Evolutionary conservation across 129 eudicot genomes (phyloP).

Genomic region (Centaurea solstitialis): DNA sequence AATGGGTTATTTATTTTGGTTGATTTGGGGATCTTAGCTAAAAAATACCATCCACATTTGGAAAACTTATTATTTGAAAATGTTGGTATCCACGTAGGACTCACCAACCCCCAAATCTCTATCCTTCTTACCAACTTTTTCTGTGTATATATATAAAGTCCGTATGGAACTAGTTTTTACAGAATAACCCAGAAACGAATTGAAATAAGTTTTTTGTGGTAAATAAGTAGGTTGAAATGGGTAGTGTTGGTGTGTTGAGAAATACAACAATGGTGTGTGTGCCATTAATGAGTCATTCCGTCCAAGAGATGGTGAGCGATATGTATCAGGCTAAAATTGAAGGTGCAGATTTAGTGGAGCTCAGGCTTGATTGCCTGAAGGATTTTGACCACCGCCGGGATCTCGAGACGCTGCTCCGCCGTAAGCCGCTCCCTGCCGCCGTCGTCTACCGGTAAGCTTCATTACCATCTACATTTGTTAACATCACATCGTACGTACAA

Average conservation of each 20-base stretch:
- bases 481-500: background rate
- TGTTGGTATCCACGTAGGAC: slow-evolving; percentile 34
- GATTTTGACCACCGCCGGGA: slow-evolving; percentile 34
- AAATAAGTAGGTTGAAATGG: slow-evolving; percentile 33
- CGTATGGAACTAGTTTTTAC: background rate
- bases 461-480: background rate
- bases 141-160: slow-evolving; percentile 5
- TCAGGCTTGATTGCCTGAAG: slow-evolving; percentile 54
- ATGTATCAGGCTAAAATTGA: slow-evolving; percentile 60
- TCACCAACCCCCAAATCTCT: slow-evolving; percentile 36
- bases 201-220: background rate
- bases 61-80: background rate
- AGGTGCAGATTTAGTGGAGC: slow-evolving; percentile 71
- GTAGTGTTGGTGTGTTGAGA: slow-evolving; percentile 51
- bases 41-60: background rate
- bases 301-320: slow-evolving; percentile 53
- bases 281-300: slow-evolving; percentile 49
- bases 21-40: background rate
- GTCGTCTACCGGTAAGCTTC: slow-evolving; percentile 52
- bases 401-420: slow-evolving; percentile 38
- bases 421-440: slow-evolving; percentile 55
- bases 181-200: background rate
- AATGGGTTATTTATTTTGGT: background rate
- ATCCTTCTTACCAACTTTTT: slow-evolving; percentile 36
- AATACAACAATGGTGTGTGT: slow-evolving; percentile 61